A percentile compares a stretch with the other conserved stretches of the same genome.
Conservation (phyloP, 768 basidiomycete species). For the Lactifluus subvellereus region DNA sequence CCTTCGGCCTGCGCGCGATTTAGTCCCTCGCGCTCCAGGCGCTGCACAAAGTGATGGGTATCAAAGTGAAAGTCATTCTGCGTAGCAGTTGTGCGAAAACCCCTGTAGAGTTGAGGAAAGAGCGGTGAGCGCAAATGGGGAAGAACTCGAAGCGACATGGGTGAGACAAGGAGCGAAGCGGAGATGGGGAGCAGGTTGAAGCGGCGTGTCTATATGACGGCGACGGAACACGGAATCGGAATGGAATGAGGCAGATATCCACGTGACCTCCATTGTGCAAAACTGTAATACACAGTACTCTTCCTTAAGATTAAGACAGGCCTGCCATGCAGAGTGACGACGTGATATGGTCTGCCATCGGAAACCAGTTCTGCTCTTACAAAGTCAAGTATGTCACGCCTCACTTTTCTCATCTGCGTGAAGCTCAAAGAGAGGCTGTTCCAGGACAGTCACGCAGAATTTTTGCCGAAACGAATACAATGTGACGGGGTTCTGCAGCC, state of each 20-base stretch:
- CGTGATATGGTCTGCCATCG: conserved; percentile 96
- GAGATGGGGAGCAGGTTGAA: no score
- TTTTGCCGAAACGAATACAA: conserved; percentile 99
- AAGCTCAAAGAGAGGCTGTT: conserved; percentile 16
- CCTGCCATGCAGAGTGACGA: conserved; percentile 86
- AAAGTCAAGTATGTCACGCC: conserved; percentile 86
- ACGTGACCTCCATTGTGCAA: conserved; percentile 5
- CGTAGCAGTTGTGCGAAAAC: conserved; percentile 11
- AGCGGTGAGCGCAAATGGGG: conserved; percentile 6
- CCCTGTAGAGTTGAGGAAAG: conserved; percentile 1
- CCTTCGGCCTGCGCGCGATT: conserved; percentile 92
- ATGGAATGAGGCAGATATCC: neutral
- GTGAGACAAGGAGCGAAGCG: neutral
- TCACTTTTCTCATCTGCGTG: neutral
- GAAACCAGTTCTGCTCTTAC: conserved; percentile 94
- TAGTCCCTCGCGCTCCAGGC: conserved; percentile 82
- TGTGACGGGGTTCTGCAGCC: conserved; percentile 89
- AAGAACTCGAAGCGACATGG: conserved; percentile 7
- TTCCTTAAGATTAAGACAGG: neutral
- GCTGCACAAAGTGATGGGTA: conserved; percentile 90
- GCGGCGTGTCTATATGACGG: neutral
- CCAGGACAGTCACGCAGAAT: conserved; percentile 89
- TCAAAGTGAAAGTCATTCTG: conserved; percentile 76
- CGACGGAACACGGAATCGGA: no score
- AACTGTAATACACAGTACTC: neutral